phyloP scores from a whole-genome alignment of 495 filamentous ascomycete species.

The Schizothecium vesticola region DNA sequence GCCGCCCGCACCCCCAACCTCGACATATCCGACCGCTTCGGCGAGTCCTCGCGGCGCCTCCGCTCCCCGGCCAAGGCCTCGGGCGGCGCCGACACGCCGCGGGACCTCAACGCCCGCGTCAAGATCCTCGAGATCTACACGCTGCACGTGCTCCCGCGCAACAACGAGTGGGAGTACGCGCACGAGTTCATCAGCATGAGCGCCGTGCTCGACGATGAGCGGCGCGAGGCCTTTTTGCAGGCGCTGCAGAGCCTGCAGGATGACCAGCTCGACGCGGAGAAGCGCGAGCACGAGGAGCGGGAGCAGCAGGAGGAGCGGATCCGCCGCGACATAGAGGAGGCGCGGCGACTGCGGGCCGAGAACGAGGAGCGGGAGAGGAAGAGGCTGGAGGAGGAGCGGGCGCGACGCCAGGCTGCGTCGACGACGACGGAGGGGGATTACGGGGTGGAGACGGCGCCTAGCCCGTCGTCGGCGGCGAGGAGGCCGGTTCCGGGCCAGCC shows the following conservation, averaged over 20 bases:
- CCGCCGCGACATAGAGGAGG: constrained; percentile 57
- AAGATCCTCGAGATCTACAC: constrained; percentile 93
- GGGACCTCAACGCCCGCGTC: constrained; percentile 67
- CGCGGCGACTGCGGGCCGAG: constrained; percentile 43
- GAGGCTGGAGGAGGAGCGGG: constrained; percentile 41
- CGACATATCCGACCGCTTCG: constrained; percentile 56
- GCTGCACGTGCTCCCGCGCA: constrained; percentile 83
- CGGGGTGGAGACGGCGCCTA: constrained; percentile 45
- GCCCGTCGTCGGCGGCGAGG: not conserved
- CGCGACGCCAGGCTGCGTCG: constrained; percentile 24
- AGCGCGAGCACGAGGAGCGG: constrained; percentile 58
- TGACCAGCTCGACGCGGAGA: constrained; percentile 60
- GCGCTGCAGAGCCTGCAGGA: constrained; percentile 67
- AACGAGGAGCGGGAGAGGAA: constrained; percentile 49
- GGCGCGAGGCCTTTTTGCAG: constrained; percentile 77
- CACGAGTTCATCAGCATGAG: constrained; percentile 79
- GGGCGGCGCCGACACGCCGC: constrained; percentile 65
- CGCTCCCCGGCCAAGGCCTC: constrained; percentile 32
- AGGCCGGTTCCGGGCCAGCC: constrained; percentile 9
- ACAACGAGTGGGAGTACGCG: constrained; percentile 93
- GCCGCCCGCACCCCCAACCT: constrained; percentile 64
- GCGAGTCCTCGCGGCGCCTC: constrained; percentile 24
- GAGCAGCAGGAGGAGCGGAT: constrained; percentile 54
- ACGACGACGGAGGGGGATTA: constrained; percentile 37
- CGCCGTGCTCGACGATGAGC: constrained; percentile 85